These are phyloP conservation scores for Piloderma croceum DNA, from an alignment of 768 basidiomycete species.

Conservation along the genomic window DNA sequence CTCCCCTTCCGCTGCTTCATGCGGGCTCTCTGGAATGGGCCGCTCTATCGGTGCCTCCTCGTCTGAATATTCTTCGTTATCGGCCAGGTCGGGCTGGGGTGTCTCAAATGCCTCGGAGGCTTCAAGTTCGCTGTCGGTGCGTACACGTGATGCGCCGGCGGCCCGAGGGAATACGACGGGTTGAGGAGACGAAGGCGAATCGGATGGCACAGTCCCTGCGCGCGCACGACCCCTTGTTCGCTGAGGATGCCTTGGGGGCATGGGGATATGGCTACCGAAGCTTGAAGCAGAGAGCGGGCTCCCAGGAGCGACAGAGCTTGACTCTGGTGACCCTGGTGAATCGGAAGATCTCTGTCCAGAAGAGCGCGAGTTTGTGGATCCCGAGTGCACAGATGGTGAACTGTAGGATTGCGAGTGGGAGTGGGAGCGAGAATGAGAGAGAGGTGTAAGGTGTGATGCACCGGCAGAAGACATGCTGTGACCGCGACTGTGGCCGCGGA, in stretches of 20 bases:
- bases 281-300: conserved; percentile 33
- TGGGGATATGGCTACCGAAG: conserved; percentile 35
- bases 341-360: conserved; percentile 49
- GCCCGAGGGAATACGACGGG: conserved; percentile 13
- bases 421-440: conserved; percentile 23
- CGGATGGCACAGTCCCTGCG: conserved; percentile 33
- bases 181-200: conserved; percentile 11
- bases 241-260: conserved; percentile 45
- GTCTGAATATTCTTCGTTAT: conserved; percentile 24
- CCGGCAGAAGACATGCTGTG: conserved; percentile 36
- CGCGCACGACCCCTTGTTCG: conserved; percentile 31
- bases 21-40: conserved; percentile 46
- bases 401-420: conserved; percentile 26
- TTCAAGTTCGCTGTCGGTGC: conserved; percentile 25
- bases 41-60: conserved; percentile 32
- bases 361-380: conserved; percentile 34
- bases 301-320: conserved; percentile 30
- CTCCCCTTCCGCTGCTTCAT: conserved; percentile 58
- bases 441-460: conserved; percentile 35
- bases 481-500: conserved; percentile 34
- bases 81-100: conserved; percentile 20
- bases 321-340: conserved; percentile 45
- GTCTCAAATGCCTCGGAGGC: conserved; percentile 17
- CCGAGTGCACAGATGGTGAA: conserved; percentile 33
- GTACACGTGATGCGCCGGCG: conserved; percentile 17